A percentile compares a stretch with the other conserved stretches of the same genome.
Conservation (phyloP, 495 filamentous ascomycete genomes). For the Pseudotulostoma volvatum region DNA sequence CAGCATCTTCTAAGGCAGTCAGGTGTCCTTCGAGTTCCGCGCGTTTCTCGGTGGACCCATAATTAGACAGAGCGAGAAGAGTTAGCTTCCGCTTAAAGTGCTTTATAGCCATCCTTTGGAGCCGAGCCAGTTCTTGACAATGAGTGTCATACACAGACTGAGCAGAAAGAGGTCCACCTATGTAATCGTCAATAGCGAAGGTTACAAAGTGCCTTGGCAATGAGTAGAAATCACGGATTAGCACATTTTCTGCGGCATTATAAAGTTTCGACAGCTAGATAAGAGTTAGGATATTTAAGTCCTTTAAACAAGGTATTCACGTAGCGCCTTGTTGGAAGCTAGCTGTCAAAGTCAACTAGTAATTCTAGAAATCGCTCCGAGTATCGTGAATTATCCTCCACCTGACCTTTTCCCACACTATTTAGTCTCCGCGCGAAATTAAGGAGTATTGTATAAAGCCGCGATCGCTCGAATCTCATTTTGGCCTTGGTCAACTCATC, state of each 20-base stretch:
- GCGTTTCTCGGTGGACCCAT: constrained; percentile 68
- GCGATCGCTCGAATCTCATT: constrained; percentile 80
- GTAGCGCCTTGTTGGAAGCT: constrained; percentile 85
- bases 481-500: constrained; percentile 65
- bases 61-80: constrained; percentile 82
- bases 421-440: constrained; percentile 69
- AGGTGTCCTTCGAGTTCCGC: constrained; percentile 66
- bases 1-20: constrained; percentile 49
- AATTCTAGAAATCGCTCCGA: constrained; percentile 90
- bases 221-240: constrained; percentile 66
- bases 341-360: constrained; percentile 77
- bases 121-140: constrained; percentile 52
- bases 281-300: constrained; percentile 71
- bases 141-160: constrained; percentile 66
- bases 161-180: constrained; percentile 53
- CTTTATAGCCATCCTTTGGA: constrained; percentile 71
- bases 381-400: constrained; percentile 60
- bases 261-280: constrained; percentile 70
- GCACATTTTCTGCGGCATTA: constrained; percentile 50
- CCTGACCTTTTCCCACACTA: constrained; percentile 24
- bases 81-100: constrained; percentile 81
- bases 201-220: constrained; percentile 70
- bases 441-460: constrained; percentile 75
- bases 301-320: constrained; percentile 82
- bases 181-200: constrained; percentile 87